Conservation (phyloP, 208 protist genomes). For the Trypanosoma platydactyli region DNA sequence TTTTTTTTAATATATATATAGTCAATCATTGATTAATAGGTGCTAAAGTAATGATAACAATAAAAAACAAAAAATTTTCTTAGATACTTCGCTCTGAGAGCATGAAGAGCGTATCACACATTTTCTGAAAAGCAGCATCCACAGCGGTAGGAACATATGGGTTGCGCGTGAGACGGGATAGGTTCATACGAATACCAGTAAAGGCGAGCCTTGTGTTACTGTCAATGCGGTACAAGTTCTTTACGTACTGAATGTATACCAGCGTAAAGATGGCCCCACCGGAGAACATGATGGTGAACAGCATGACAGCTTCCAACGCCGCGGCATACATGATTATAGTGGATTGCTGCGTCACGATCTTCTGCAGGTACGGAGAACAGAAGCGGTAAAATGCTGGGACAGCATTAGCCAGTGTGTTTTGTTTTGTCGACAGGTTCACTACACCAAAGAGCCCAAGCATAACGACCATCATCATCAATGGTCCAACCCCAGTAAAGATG, state of each 20-base stretch:
- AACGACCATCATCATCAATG: slow-evolving; percentile 40
- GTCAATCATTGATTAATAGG: background rate
- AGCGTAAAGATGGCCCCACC: slow-evolving; percentile 69
- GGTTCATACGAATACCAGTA: slow-evolving; percentile 57
- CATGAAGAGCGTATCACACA: slow-evolving; percentile 55
- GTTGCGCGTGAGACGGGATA: slow-evolving; percentile 38
- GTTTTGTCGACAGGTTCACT: slow-evolving; percentile 31
- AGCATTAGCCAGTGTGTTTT: background rate
- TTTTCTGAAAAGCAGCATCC: slow-evolving; percentile 59
- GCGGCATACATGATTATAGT: slow-evolving; percentile 44
- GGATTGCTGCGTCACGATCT: slow-evolving; percentile 30
- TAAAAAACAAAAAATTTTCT: slow-evolving; percentile 1
- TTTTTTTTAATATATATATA: background rate
- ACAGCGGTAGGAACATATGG: slow-evolving; percentile 45
- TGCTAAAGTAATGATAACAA: background rate
- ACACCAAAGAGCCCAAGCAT: slow-evolving; percentile 52
- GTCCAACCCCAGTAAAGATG: slow-evolving; percentile 42
- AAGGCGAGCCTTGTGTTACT: slow-evolving; percentile 69
- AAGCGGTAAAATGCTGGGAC: slow-evolving; percentile 31
- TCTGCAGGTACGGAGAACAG: slow-evolving; percentile 43
- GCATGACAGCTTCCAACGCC: slow-evolving; percentile 60
- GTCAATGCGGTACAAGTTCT: slow-evolving; percentile 72
- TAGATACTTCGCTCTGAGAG: slow-evolving; percentile 40
- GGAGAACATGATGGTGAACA: slow-evolving; percentile 71
- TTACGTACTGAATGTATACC: slow-evolving; percentile 78